phyloP scores from a whole-genome alignment of 2,329 filamentous ascomycete species.

The Aspergillus ruber region DNA sequence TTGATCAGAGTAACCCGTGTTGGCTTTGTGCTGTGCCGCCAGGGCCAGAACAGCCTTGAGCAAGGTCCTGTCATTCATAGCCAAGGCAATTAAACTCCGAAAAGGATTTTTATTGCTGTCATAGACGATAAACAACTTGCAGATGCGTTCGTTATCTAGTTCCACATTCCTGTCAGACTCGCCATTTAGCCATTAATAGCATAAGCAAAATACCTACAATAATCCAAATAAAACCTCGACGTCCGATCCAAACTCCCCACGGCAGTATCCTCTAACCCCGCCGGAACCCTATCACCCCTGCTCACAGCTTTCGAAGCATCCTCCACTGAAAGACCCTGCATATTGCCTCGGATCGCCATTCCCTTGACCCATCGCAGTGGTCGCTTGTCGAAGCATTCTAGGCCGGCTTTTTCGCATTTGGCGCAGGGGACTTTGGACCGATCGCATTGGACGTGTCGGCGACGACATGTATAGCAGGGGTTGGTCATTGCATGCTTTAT shows the following conservation, averaged over 20 bases:
- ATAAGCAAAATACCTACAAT: constrained; percentile 18
- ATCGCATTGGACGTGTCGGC: constrained; percentile 30
- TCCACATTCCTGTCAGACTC: neutral
- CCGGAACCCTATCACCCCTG: constrained; percentile 2
- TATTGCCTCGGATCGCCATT: constrained; percentile 28
- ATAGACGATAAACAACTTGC: constrained; percentile 29
- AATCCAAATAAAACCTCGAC: constrained; percentile 27
- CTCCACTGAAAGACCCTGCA: constrained; percentile 19
- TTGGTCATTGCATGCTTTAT: constrained; percentile 6
- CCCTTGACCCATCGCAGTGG: constrained; percentile 32
- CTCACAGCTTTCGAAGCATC: constrained; percentile 1
- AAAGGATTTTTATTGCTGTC: constrained; percentile 31
- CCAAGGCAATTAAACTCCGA: constrained; percentile 24
- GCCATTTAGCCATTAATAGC: too few relatives aligned
- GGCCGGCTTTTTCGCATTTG: constrained; percentile 28
- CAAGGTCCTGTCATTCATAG: constrained; percentile 20
- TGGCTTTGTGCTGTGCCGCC: constrained; percentile 29
- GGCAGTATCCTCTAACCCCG: constrained; percentile 9
- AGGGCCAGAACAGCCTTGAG: constrained; percentile 28
- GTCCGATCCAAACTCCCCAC: constrained; percentile 11
- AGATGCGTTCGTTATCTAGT: constrained; percentile 29
- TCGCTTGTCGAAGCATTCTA: constrained; percentile 28
- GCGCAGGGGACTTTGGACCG: constrained; percentile 21
- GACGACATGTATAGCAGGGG: constrained; percentile 31
- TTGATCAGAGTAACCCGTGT: constrained; percentile 18